Evolutionary conservation across 1,284 basidiomycete genomes (phyloP).

Genomic region (Rhizoctonia solani): DNA sequence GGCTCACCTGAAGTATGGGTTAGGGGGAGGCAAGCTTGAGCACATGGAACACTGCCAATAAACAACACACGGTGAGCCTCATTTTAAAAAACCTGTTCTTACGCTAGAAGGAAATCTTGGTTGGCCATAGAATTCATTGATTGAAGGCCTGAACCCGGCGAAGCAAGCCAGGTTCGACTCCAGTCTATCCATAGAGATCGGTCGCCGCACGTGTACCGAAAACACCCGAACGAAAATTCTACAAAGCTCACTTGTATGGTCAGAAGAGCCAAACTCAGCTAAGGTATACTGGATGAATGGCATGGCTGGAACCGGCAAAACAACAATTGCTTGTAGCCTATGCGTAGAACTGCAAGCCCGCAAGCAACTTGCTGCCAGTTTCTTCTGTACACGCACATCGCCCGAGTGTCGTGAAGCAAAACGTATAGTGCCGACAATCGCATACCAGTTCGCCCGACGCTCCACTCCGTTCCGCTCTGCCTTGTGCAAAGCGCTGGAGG

Average conservation of each 20-base stretch:
- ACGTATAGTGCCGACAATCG: conserved; percentile 2
- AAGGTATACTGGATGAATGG: conserved; percentile 30
- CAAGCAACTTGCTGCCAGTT: conserved; percentile 8
- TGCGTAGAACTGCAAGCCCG: not conserved
- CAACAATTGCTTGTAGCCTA: conserved; percentile 3
- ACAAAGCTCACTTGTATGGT: not conserved
- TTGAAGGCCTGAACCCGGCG: not conserved
- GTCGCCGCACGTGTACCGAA: not conserved
- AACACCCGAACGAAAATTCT: conserved; percentile 1
- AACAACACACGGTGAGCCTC: not conserved
- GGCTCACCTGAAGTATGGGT: not conserved
- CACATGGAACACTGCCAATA: not conserved
- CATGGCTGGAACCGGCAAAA: too few species aligned
- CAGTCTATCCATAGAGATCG: not conserved
- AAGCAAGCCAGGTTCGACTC: not conserved
- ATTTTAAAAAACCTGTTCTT: too few species aligned
- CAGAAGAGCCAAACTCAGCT: not conserved
- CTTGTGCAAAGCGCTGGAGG: not conserved
- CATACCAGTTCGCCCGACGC: not conserved
- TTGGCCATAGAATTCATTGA: not conserved
- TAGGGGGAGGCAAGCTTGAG: not conserved
- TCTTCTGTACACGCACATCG: conserved; percentile 8
- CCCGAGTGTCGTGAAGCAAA: conserved; percentile 7
- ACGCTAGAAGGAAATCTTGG: too few species aligned
- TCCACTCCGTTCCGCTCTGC: not conserved